Base-by-base conservation (phyloP, 768 basidiomycete genomes). In the Asterophora parasitica region DNA sequence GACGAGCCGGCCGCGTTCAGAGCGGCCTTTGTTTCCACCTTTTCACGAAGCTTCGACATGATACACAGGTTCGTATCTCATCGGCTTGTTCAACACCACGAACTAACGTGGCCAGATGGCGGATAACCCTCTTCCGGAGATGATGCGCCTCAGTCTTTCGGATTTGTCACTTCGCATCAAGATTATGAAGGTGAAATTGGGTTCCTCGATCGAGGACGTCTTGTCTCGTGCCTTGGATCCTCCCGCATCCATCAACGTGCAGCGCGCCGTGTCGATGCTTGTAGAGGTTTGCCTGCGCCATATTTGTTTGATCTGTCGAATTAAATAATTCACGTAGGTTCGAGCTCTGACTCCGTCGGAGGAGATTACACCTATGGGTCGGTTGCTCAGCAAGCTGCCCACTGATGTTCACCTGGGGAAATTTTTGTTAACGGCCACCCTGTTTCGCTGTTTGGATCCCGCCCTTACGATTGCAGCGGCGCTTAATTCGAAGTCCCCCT, bases 361-460 rank as follows among this genome's bases (percentile, higher is more conserved):
- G 63, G 93, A 95, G 13, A 94, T 99, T 51, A 97, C 95, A 1
- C 86, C 93, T 0, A 88, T 97, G 82, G 95, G 95, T 33, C 75
- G 83, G 44, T 71, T 95, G 17, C 74, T 99, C 33, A 92, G 90
- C 70, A 88, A 90, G 61, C 72, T 99, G 32, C 95, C 95, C 0
- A 90, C 92, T 38, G 95, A 99, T 61, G 94, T 98, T 12, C 92
- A 97, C 62, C 78, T 96, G 3, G 94, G 93, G 32, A 96, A 97
- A 70, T 88, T 97, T 61, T 73, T 98, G 12, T 72, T 98, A 34
- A 80, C 83, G 19, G 86, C 93, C 4, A 83, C 85, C 1, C 63
- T 92, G 32, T 89, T 97, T 63, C 80, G 82, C 37, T 98, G 95
- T 62, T 69, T 98, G 52, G 95, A 98, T 65, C 91, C 94, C 1